Evolutionary conservation across 805 yeast species (phyloP), one percentile per base, ranked within the genome.

Genomic region (Sugiyamaella smithiae): DNA sequence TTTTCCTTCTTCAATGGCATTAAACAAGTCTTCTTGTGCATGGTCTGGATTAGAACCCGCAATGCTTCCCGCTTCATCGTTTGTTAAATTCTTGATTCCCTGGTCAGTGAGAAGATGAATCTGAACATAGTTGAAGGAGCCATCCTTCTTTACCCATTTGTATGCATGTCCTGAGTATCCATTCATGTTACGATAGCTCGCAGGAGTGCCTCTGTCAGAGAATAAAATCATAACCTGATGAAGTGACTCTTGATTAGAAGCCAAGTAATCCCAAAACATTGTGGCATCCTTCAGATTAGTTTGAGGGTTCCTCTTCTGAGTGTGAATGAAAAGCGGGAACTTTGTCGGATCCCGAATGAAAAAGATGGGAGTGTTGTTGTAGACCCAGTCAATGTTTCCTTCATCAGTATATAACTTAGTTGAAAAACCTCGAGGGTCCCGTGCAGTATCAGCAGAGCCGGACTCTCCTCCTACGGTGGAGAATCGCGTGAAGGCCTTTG

Each of bases 391-490:
- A 58, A 78, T 66, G 65, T 75, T 78, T 47, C 88, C 88, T 61
- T 79, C 82, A 52, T 80, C 83, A 14, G 87, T 82, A 68, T 78
- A 78, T 52, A 82, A 69, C 67, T 82, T 82, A 36, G 78, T 77
- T 11, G 85, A 68, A 63, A 81, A 82, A 2, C 88, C 88, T 61
- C 87, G 74, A 37, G 86, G 86, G 60, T 82, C 87, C 62, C 88
- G 76, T n/a, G 77, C 80, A 19, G 83, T 68, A 57, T 82, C 88
- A 5, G 86, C 77, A 37, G 84, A 72, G 43, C 85, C 88, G 57
- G 67, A 67, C 65, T 82, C 87, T 44, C 86, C 86, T 52, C 85
- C 85, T 31, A 82, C 88, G 17, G 85, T 81, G 45, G 84, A 77
- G 67, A 81, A 79, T 50, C 85, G 73, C 31, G 72, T 64, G 48